Conservation (phyloP, 1,284 basidiomycete species). For the Ustilago curta region DNA sequence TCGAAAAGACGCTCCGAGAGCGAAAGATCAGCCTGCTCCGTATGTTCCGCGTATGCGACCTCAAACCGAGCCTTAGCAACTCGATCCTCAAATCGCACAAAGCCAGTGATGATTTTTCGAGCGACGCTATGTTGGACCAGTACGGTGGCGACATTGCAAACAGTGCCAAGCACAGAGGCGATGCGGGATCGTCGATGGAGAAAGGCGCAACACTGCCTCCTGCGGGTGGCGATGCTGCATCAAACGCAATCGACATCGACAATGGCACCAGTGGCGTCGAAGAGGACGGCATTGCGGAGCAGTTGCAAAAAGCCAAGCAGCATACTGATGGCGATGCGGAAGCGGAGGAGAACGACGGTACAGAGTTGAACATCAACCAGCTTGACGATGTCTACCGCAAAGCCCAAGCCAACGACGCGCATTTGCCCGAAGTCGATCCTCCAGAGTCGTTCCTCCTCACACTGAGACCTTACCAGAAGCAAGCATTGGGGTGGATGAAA, state of each 20-base stretch:
- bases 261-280: conserved; percentile 7
- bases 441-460: conserved; percentile 81
- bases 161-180: conserved; percentile 7
- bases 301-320: conserved; percentile 32
- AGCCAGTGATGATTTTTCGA: conserved; percentile 72
- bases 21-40: conserved; percentile 74
- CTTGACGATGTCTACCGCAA: conserved; percentile 72
- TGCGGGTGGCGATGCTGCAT: conserved; percentile 15
- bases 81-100: conserved; percentile 68
- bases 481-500: conserved; percentile 95
- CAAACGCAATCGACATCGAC: conserved; percentile 25
- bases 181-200: conserved; percentile 2
- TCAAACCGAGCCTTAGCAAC: conserved; percentile 58
- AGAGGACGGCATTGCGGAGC: conserved; percentile 21
- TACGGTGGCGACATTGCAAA: conserved; percentile 69
- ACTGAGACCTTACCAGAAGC: conserved; percentile 88
- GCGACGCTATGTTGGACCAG: conserved; percentile 57
- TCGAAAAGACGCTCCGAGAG: conserved; percentile 80
- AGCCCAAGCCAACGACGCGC: conserved; percentile 79
- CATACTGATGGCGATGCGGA: conserved; percentile 36
- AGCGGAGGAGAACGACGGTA: conserved; percentile 59
- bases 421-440: conserved; percentile 85
- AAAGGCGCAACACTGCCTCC: neutral
- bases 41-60: conserved; percentile 63
- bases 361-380: conserved; percentile 53